These are phyloP conservation scores for Chytriomyces sp. DNA, from an alignment of 192 early-diverging fungal genomes.

Conservation along the genomic window DNA sequence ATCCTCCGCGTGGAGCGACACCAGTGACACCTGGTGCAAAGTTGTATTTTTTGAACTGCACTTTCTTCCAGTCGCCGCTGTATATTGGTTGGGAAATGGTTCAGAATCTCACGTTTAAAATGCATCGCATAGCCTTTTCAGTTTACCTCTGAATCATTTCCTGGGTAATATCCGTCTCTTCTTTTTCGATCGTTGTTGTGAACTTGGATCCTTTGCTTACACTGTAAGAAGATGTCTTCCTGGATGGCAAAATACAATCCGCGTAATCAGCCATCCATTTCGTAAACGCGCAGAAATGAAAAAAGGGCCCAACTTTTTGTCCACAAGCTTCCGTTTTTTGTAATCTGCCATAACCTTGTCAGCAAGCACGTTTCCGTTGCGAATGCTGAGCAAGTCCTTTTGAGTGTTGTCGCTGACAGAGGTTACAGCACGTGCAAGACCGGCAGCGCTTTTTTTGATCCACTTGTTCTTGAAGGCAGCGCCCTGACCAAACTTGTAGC, in stretches of 20 bases:
- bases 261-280: not conserved
- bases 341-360: slow-evolving; percentile 69
- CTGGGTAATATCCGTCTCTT: slow-evolving; percentile 91
- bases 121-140: not conserved
- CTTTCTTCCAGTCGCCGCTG: slow-evolving; percentile 91
- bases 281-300: too few species aligned
- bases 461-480: slow-evolving; percentile 98
- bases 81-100: slow-evolving; percentile 12
- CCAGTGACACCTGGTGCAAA: slow-evolving; percentile 83
- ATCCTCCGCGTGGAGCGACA: slow-evolving; percentile 78
- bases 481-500: slow-evolving; percentile 91
- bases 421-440: slow-evolving; percentile 75
- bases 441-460: slow-evolving; percentile 81
- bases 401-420: slow-evolving; percentile 85
- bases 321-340: slow-evolving; percentile 59
- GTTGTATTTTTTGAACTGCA: slow-evolving; percentile 99
- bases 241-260: slow-evolving; percentile 9
- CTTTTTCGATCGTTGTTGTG: slow-evolving; percentile 81
- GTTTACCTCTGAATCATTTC: slow-evolving; percentile 85
- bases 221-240: slow-evolving; percentile 70
- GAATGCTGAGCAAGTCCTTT: slow-evolving; percentile 72
- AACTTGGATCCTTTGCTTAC: slow-evolving; percentile 90
- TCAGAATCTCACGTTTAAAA: not conserved
- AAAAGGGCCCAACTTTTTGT: slow-evolving; percentile 39
- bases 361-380: slow-evolving; percentile 62